Evolutionary conservation across 2,329 filamentous ascomycete species (phyloP).

Genomic region (Lachnellula willkommii): DNA sequence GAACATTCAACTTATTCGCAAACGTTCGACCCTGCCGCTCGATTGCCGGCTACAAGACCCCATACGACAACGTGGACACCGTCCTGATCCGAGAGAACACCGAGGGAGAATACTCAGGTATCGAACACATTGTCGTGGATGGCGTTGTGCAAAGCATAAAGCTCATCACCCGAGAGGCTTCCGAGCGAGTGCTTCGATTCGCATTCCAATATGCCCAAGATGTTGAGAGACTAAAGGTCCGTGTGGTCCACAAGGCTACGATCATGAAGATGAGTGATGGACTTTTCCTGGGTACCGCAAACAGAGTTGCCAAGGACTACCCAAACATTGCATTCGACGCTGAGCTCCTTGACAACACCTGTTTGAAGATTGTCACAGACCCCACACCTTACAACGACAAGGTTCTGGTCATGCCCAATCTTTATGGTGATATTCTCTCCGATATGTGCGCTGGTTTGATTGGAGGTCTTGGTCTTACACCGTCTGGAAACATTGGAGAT

Average conservation of each 20-base stretch:
- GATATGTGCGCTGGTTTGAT: slow-evolving; percentile 99
- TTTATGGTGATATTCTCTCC: slow-evolving; percentile 98
- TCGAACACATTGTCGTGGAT: slow-evolving; percentile 96
- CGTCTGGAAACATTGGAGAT: slow-evolving; percentile 97
- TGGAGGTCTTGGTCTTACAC: slow-evolving; percentile 92
- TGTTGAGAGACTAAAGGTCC: slow-evolving; percentile 93
- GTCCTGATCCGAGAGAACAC: slow-evolving; percentile 99
- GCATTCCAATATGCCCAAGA: slow-evolving; percentile 97
- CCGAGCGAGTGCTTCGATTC: slow-evolving; percentile 91
- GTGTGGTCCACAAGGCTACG: slow-evolving; percentile 98
- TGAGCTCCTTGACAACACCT: slow-evolving; percentile 98
- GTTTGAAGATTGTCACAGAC: slow-evolving; percentile 97
- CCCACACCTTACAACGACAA: slow-evolving; percentile 97
- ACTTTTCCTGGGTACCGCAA: slow-evolving; percentile 86
- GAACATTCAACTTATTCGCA: slow-evolving; percentile 99
- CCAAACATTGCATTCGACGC: slow-evolving; percentile 93
- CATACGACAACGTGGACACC: slow-evolving; percentile 94
- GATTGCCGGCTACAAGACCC: slow-evolving; percentile 95
- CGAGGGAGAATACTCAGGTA: slow-evolving; percentile 98
- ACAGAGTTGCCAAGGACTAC: slow-evolving; percentile 89
- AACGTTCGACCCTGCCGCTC: slow-evolving; percentile 98
- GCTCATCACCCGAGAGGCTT: slow-evolving; percentile 93
- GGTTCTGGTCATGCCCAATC: slow-evolving; percentile 95
- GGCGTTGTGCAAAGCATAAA: slow-evolving; percentile 99
- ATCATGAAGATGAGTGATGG: slow-evolving; percentile 99